These are phyloP conservation scores for Amyloporia xantha DNA, from an alignment of 768 basidiomycete species.

Conservation along the genomic window DNA sequence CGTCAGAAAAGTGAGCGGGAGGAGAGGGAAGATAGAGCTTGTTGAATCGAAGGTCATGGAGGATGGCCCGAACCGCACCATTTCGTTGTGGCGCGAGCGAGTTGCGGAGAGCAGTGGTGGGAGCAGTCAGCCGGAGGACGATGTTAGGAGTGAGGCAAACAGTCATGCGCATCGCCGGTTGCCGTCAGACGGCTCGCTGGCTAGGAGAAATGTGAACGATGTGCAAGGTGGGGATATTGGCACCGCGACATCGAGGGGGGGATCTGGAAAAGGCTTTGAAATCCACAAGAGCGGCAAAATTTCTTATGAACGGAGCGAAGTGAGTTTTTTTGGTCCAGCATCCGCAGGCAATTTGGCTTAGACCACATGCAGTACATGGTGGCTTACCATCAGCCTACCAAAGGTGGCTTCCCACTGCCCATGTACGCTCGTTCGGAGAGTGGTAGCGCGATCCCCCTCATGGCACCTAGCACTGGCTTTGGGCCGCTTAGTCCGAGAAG, in stretches of 20 bases:
- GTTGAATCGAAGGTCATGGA: conserved; percentile 28
- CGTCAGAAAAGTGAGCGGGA: conserved; percentile 18
- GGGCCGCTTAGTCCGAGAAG: conserved; percentile 10
- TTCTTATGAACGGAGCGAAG: conserved; percentile 25
- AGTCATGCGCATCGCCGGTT: conserved; percentile 17
- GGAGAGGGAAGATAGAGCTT: conserved; percentile 21
- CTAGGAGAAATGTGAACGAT: conserved; percentile 15
- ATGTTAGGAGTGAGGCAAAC: conserved; percentile 14
- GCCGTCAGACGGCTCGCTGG: conserved; percentile 11
- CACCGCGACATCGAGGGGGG: not conserved
- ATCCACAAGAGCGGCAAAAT: conserved; percentile 3
- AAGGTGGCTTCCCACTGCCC: conserved; percentile 7
- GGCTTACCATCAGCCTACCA: conserved; percentile 17
- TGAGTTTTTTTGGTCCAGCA: conserved; percentile 9
- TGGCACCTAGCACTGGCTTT: not conserved
- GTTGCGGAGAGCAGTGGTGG: conserved; percentile 25
- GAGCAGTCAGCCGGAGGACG: conserved; percentile 7
- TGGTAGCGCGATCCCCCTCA: not conserved
- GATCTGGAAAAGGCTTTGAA: not conserved
- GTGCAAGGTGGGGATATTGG: conserved; percentile 3
- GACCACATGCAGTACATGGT: conserved; percentile 26
- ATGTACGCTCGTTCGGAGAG: conserved; percentile 16
- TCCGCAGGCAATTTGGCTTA: no score
- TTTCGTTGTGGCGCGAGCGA: conserved; percentile 29
- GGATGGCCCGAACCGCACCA: conserved; percentile 29